phyloP scores from a whole-genome alignment of 805 yeast genomes.

The Starmerella kuoi region DNA sequence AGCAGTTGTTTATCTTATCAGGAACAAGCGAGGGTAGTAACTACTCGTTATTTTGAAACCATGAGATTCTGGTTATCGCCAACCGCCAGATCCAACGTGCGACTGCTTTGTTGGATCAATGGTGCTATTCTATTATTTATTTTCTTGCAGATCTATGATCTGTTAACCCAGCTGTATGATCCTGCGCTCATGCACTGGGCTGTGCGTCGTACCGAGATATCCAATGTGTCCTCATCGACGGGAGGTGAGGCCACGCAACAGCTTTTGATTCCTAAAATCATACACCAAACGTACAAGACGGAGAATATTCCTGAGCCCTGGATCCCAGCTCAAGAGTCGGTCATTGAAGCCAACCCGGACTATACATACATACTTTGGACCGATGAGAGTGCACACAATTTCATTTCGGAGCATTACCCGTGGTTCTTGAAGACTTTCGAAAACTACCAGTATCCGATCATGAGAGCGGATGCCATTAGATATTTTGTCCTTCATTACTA shows the following conservation, averaged over 20 bases:
- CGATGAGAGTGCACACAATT: constrained; percentile 66
- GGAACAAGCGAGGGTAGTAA: no score
- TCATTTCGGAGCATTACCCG: constrained; percentile 65
- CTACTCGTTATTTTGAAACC: not conserved
- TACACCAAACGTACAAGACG: constrained; percentile 86
- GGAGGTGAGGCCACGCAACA: not conserved
- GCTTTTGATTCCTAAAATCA: constrained; percentile 63
- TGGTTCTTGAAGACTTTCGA: constrained; percentile 81
- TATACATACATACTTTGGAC: constrained; percentile 81
- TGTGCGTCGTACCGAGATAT: not conserved
- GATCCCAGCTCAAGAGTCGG: constrained; percentile 64
- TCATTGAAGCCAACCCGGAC: constrained; percentile 73
- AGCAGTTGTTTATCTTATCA: no score
- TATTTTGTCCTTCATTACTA: constrained; percentile 71
- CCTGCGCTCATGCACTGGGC: not conserved
- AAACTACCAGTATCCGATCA: constrained; percentile 63
- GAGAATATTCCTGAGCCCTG: constrained; percentile 67
- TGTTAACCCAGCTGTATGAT: constrained; percentile 1
- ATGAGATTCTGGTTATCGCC: not conserved
- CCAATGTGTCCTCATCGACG: not conserved
- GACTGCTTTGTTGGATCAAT: not conserved
- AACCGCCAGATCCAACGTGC: not conserved
- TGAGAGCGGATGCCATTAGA: constrained; percentile 82
- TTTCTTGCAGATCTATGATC: not conserved
- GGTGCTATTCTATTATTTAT: not conserved